These are phyloP conservation scores for Tylopilus sp. DNA, from an alignment of 768 basidiomycete species.

Conservation along the genomic window DNA sequence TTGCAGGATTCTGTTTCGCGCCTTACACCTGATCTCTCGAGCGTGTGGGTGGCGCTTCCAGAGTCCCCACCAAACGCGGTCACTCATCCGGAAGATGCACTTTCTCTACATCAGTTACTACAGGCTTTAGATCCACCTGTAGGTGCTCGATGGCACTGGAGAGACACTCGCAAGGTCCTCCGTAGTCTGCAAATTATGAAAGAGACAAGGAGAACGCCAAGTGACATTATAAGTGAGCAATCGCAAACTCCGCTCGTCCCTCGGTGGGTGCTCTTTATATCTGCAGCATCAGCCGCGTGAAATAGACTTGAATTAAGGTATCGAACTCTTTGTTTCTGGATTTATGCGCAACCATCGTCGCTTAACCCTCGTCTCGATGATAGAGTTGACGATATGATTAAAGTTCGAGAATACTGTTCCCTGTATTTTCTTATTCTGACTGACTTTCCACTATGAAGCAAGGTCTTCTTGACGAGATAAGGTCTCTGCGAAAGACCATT, in stretches of 20 bases:
- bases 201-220: slow-evolving; percentile 60
- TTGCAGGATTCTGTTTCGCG: slow-evolving; percentile 41
- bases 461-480: slow-evolving; percentile 81
- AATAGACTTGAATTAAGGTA: slow-evolving; percentile 49
- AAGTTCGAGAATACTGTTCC: slow-evolving; percentile 41
- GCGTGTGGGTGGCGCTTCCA: slow-evolving; percentile 58
- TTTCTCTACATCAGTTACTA: slow-evolving; percentile 66
- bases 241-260: slow-evolving; percentile 42
- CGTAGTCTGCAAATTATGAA: slow-evolving; percentile 76
- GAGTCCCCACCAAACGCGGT: slow-evolving; percentile 55
- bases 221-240: slow-evolving; percentile 67
- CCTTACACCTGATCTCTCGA: slow-evolving; percentile 45
- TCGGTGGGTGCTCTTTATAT: slow-evolving; percentile 40
- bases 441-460: slow-evolving; percentile 39
- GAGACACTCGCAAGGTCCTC: slow-evolving; percentile 86
- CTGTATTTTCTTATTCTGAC: not conserved
- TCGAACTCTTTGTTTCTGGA: slow-evolving; percentile 85
- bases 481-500: slow-evolving; percentile 39
- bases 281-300: not conserved
- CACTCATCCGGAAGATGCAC: slow-evolving; percentile 51
- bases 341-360: slow-evolving; percentile 66
- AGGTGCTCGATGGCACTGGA: slow-evolving; percentile 93
- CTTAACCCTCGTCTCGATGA: slow-evolving; percentile 68
- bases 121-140: slow-evolving; percentile 65
- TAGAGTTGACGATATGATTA: slow-evolving; percentile 87